Evolutionary conservation across 495 filamentous ascomycete genomes (phyloP).

Genomic region (Ramalina peruviana): DNA sequence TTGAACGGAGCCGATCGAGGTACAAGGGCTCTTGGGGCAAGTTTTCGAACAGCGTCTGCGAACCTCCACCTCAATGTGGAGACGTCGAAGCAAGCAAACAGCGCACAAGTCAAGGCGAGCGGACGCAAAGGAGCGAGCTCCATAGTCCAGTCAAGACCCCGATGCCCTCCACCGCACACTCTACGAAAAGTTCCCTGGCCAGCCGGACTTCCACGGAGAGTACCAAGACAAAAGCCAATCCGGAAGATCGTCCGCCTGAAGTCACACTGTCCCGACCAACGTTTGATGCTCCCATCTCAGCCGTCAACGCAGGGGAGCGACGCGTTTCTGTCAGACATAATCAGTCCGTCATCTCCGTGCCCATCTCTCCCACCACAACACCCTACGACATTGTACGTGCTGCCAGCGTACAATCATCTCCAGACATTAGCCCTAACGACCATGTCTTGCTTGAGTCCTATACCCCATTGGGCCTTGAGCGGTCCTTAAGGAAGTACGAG

Average conservation of each 20-base stretch:
- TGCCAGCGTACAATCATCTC: conserved; percentile 38
- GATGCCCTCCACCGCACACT: background rate
- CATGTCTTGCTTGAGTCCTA: conserved; percentile 68
- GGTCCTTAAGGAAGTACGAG: conserved; percentile 77
- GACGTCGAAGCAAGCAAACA: background rate
- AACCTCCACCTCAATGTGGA: background rate
- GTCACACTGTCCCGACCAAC: background rate
- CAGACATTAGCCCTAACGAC: conserved; percentile 42
- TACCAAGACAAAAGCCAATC: too few relatives aligned
- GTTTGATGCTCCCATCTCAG: conserved; percentile 69
- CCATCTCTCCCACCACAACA: conserved; percentile 62
- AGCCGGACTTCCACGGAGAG: too few relatives aligned
- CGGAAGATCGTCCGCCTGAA: conserved; percentile 29
- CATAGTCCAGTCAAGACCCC: background rate
- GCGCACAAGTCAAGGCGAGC: background rate
- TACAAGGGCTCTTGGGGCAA: conserved; percentile 12
- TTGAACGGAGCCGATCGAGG: conserved; percentile 14
- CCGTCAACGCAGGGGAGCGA: conserved; percentile 68
- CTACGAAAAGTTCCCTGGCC: background rate
- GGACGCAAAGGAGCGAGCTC: too few relatives aligned
- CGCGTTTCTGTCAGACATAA: conserved; percentile 55
- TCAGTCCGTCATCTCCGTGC: conserved; percentile 44
- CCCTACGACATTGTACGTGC: conserved; percentile 52
- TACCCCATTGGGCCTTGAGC: conserved; percentile 59
- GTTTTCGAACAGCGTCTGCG: background rate